A percentile compares a stretch with the other conserved stretches of the same genome.
phyloP scores from a whole-genome alignment of 2,329 filamentous ascomycete genomes.

The Coniella vitis region DNA sequence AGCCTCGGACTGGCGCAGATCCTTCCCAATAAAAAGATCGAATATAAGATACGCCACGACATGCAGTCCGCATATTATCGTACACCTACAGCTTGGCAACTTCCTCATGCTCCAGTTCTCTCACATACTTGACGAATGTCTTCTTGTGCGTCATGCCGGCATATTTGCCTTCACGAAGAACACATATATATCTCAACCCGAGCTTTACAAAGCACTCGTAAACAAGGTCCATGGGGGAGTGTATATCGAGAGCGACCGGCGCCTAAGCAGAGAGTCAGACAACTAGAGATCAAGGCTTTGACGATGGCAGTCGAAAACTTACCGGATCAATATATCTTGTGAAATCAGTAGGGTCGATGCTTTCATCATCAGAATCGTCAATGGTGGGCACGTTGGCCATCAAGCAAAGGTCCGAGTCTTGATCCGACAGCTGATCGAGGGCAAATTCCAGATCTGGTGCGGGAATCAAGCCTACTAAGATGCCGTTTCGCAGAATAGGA shows the following conservation, averaged over 20 bases:
- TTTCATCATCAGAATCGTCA: slow-evolving; percentile 56
- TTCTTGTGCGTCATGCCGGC: slow-evolving; percentile 94
- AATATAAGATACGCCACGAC: neutral
- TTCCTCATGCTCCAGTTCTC: slow-evolving; percentile 62
- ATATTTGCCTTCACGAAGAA: slow-evolving; percentile 75
- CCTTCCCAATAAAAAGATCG: neutral
- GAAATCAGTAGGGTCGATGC: slow-evolving; percentile 69
- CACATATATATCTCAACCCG: slow-evolving; percentile 86
- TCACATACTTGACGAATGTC: slow-evolving; percentile 89
- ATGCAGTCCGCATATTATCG: neutral
- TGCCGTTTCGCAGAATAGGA: slow-evolving; percentile 71
- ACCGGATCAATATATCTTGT: slow-evolving; percentile 86
- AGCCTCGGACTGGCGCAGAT: neutral
- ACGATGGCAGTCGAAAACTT: slow-evolving; percentile 23
- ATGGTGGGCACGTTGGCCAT: slow-evolving; percentile 66
- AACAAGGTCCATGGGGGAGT: slow-evolving; percentile 87
- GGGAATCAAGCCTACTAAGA: slow-evolving; percentile 85
- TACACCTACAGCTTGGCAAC: neutral
- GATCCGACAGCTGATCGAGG: slow-evolving; percentile 74
- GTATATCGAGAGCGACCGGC: slow-evolving; percentile 80
- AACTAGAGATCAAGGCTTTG: too few species aligned
- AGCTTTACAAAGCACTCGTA: slow-evolving; percentile 96
- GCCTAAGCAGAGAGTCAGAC: slow-evolving; percentile 40
- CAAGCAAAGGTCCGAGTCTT: slow-evolving; percentile 66
- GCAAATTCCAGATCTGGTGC: slow-evolving; percentile 92